Conservation (phyloP, 257 asterid genomes). For the Fraxinus americana region DNA sequence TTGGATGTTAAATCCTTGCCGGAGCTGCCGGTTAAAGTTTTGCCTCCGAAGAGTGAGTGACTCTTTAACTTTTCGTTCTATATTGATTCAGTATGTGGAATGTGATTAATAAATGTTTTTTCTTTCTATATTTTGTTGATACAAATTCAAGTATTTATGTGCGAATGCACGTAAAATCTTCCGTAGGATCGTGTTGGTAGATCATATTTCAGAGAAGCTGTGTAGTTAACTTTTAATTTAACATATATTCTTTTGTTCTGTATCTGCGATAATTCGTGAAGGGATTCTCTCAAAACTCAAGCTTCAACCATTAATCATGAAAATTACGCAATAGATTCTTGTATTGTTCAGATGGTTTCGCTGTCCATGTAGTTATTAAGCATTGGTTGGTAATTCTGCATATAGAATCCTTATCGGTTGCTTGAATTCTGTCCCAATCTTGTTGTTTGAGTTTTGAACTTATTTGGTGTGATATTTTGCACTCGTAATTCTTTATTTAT, state of each 20-base stretch:
- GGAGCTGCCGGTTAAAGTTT: constrained; percentile 59
- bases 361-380: background rate
- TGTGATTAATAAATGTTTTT: background rate
- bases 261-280: background rate
- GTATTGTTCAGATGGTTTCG: background rate
- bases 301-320: background rate
- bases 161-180: background rate
- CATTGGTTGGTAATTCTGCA: background rate
- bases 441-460: constrained; percentile 2
- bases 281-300: background rate
- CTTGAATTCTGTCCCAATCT: background rate
- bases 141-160: background rate
- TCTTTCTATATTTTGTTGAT: background rate
- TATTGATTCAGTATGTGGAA: constrained; percentile 9
- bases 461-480: constrained; percentile 20
- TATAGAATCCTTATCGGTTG: background rate
- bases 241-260: background rate
- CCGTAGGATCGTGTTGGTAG: background rate
- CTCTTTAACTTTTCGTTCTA: background rate
- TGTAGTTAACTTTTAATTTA: background rate
- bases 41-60: constrained; percentile 92
- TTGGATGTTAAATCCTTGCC: constrained; percentile 60
- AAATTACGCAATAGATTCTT: background rate
- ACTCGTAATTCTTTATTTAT: background rate
- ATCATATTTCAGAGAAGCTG: background rate